Base-by-base conservation (phyloP, 169 alveolate species). In the Plasmodium gonderi region DNA sequence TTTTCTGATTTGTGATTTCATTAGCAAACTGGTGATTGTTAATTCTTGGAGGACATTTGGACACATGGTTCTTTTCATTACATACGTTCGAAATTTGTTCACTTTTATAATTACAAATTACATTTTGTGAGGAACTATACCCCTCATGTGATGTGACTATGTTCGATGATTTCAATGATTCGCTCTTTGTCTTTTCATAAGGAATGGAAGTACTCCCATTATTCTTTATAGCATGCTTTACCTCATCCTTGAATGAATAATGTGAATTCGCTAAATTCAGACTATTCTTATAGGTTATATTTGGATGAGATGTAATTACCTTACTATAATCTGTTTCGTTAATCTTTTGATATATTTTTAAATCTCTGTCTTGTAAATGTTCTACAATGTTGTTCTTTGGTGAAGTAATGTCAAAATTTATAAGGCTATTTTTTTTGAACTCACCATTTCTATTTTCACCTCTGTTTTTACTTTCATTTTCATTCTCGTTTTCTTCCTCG, bases 351-450 rank as follows among this genome's bases (percentile, higher is more conserved):
- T 85, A 85, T 42, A 85, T 85, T 54, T 85, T 85, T 60, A 85
- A 74, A 85, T 85, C 92, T n/a, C 87, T 85, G 79, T 85, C 92
- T 36, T 85, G 92, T n/a, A 85, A 40, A 85, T 85, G 92, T 17
- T 85, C 87, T 23, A 85, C 64, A 44, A 85, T 85, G 67, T 85
- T 85, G 67, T 75, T 49, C 29, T 83, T 83, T 11, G 91, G 91
- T 49, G 82, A 72, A 23, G 72, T 17, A 8, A 72, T 83, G 44
- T 83, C 85, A 83, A 72, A 72, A 83, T 83, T 74, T 54, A 51
- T 36, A 36, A 74, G 20, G 67, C 68, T 85, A 54, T 85, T 85
- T 74, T 76, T 49, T 38, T 74, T 85, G 26, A 40, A 44, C 31
- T 26, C 33, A 31, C 17, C 36, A 33, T 38, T 54, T 80, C 47